Evolutionary conservation across 2,329 filamentous ascomycete species (phyloP), one percentile per base, ranked within the genome.

Genomic region (Orbilia quercus): DNA sequence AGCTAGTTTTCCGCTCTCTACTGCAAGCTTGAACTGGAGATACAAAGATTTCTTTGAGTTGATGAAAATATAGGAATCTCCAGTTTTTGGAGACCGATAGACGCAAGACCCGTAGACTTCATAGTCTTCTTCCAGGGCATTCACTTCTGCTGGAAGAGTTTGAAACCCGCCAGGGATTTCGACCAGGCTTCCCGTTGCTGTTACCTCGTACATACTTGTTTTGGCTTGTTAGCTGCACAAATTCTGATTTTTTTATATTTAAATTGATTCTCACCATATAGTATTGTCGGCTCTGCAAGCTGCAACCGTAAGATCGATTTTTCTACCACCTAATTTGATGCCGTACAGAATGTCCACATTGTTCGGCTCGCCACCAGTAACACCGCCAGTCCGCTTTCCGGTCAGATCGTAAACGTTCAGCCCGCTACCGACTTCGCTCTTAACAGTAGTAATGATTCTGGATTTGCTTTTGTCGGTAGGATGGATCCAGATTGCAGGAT

Each of bases 321-420:
- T 82, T 1, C 82, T 80, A 14, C 81, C 58, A 0, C 42, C 77
- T 0, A 81, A 79, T 2, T 80, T 76, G 50, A 86, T 83, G 7
- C 80, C 80, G 59, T 85, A 85, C 44, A 86, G 84, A 23, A 86
- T 80, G 55, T 86, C 84, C 0, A 86, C 84, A 38, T 86, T 86
- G 71, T 86, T 85, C 0, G 85, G 85, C 60, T 86, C 80, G 0
- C 80, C 81, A 0, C 84, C 84, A 0, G 77, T 66, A 5, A 84
- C 79, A 2, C 80, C 80, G 75, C 85, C 84, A 0, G 85, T 66
- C 1, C 83, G 78, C 23, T 83, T 84, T 0, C 85, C 84, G 7
- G 79, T 78, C 1, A 86, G 77, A 60, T 85, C 82, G 34, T 84
- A 86, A 0, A 85, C 82, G 0, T 79, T 81, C 2, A 86, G 80